A percentile compares a stretch with the other conserved stretches of the same genome.
Evolutionary conservation across 106 monocot genomes (phyloP).

Genomic region (Phalaenopsis aphrodite): DNA sequence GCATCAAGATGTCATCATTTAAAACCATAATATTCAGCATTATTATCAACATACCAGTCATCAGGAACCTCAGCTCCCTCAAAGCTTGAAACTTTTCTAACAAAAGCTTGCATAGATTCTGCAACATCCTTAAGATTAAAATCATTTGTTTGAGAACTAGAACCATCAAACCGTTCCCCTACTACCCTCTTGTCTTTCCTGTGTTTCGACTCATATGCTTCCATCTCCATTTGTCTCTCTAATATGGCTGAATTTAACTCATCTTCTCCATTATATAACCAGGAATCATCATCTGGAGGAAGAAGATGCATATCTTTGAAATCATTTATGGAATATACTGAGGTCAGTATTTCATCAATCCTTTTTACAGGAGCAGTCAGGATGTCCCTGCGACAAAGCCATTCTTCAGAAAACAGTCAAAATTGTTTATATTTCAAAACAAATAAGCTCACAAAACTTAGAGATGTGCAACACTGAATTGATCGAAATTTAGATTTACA

Average conservation of each 20-base stretch:
- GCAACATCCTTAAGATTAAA: constrained; percentile 68
- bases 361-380: constrained; percentile 62
- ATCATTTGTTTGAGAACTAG: constrained; percentile 25
- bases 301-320: constrained; percentile 50
- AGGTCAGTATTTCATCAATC: constrained; percentile 85
- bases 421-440: neutral
- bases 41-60: constrained; percentile 38
- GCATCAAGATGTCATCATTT: neutral
- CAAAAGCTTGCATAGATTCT: constrained; percentile 81
- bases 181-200: constrained; percentile 25
- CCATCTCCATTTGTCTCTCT: constrained; percentile 86
- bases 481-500: neutral
- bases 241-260: constrained; percentile 65
- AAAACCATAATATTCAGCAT: neutral
- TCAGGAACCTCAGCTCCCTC: constrained; percentile 92
- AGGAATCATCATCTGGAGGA: constrained; percentile 77
- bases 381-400: constrained; percentile 47
- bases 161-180: constrained; percentile 8
- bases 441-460: neutral
- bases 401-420: neutral
- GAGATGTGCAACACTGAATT: neutral
- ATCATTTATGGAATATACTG: constrained; percentile 37
- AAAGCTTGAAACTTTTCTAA: constrained; percentile 83
- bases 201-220: constrained; percentile 48
- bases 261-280: constrained; percentile 88